A percentile compares a stretch with the other conserved stretches of the same genome.
Evolutionary conservation across 1,139 yeast species (phyloP).

Genomic region (Debaryomyces subglobosus): DNA sequence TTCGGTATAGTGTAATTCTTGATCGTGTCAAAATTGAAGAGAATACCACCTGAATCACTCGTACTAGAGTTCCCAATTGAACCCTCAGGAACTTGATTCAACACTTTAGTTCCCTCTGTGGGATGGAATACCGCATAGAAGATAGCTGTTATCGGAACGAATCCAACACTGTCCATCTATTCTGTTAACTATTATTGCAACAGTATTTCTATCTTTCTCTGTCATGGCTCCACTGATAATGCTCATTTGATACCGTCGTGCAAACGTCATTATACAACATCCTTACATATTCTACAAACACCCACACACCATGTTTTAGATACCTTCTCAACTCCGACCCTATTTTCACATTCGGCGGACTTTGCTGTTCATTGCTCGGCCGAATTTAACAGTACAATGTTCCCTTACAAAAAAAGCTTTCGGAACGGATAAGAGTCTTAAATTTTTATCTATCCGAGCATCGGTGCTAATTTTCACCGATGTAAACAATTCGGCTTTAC

Average conservation of each 20-base stretch:
- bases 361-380: no score
- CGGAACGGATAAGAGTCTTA: neutral
- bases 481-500: neutral
- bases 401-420: neutral
- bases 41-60: conserved; percentile 31
- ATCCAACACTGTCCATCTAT: conserved; percentile 48
- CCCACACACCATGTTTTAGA: neutral
- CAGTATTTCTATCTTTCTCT: neutral
- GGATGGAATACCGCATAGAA: conserved; percentile 95
- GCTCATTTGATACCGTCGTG: neutral
- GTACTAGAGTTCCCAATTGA: conserved; percentile 32
- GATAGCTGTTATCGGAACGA: conserved; percentile 81
- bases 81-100: conserved; percentile 85
- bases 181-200: neutral
- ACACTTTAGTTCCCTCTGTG: conserved; percentile 92
- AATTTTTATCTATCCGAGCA: neutral
- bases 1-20: conserved; percentile 93
- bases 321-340: no score
- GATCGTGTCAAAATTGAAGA: conserved; percentile 81
- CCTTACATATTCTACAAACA: neutral
- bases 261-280: neutral
- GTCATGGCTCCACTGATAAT: neutral
- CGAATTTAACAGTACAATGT: neutral
- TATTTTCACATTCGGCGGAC: no score
- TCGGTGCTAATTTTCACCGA: neutral